Evolutionary conservation across 176 grass and related monocot genomes (phyloP).

Genomic region (Triticum turgidum): DNA sequence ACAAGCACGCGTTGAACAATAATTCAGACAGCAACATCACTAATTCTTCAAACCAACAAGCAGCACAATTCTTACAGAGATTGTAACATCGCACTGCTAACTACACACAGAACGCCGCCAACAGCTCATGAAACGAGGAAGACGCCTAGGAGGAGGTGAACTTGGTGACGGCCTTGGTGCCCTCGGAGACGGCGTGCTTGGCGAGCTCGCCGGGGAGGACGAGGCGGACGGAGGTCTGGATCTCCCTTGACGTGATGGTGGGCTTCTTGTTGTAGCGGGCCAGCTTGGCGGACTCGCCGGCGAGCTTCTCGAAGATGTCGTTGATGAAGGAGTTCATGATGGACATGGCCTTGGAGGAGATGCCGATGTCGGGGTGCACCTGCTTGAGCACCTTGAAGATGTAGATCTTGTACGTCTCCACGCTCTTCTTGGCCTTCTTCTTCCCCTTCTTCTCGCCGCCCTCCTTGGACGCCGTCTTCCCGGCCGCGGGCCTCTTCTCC

Average conservation of each 20-base stretch:
- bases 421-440: constrained; percentile 57
- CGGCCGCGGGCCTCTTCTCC: no score
- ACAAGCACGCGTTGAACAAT: no score
- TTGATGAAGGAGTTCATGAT: constrained; percentile 98
- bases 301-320: constrained; percentile 88
- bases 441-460: constrained; percentile 23
- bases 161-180: constrained; percentile 64
- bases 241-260: constrained; percentile 54
- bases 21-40: no score
- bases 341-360: constrained; percentile 95
- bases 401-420: constrained; percentile 95
- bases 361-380: constrained; percentile 82
- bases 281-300: constrained; percentile 33
- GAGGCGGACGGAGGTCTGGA: constrained; percentile 66
- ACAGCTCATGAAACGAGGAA: not conserved
- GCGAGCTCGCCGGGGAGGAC: constrained; percentile 68
- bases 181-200: constrained; percentile 53
- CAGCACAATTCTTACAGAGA: not conserved
- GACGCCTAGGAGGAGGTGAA: constrained; percentile 32
- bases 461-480: no score
- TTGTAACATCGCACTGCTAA: not conserved
- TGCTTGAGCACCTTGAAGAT: constrained; percentile 97
- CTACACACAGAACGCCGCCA: not conserved
- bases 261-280: constrained; percentile 70
- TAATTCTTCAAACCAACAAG: not conserved